Evolutionary conservation across 805 yeast genomes (phyloP).

Genomic region (Teunomyces funiuensis): DNA sequence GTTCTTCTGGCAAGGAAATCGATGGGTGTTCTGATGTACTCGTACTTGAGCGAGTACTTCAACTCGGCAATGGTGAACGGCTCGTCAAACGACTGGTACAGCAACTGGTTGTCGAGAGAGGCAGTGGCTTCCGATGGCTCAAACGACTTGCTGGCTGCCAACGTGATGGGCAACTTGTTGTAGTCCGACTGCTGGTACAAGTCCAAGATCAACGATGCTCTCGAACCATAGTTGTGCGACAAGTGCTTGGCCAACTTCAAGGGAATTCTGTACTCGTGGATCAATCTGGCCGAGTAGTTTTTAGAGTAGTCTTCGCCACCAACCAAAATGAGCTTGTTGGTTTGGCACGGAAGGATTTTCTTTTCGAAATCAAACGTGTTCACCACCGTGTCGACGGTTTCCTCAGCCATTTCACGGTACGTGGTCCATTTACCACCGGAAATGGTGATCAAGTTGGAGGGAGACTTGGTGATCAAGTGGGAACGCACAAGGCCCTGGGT

Average conservation of each 20-base stretch:
- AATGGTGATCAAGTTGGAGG: constrained; percentile 78
- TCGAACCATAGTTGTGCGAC: constrained; percentile 83
- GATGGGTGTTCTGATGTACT: constrained; percentile 82
- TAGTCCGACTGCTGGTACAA: constrained; percentile 51
- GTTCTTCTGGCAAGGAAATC: constrained; percentile 93
- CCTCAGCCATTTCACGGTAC: constrained; percentile 96
- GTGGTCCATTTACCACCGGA: constrained; percentile 99
- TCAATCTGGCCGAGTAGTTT: constrained; percentile 72
- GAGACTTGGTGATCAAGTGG: constrained; percentile 74
- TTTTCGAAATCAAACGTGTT: constrained; percentile 41
- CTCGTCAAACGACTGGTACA: constrained; percentile 57
- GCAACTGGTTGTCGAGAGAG: constrained; percentile 36
- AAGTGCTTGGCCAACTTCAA: constrained; percentile 77
- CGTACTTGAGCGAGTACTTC: constrained; percentile 75
- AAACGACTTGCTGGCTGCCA: constrained; percentile 42
- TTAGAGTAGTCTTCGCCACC: constrained; percentile 83
- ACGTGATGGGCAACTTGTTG: constrained; percentile 65
- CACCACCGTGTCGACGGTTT: constrained; percentile 76
- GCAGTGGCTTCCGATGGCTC: constrained; percentile 28
- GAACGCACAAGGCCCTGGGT: constrained; percentile 92
- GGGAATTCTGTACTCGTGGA: constrained; percentile 74
- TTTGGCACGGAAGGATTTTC: constrained; percentile 47
- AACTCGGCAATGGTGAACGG: constrained; percentile 93
- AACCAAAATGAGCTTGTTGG: constrained; percentile 55
- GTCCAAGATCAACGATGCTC: constrained; percentile 74